Evolutionary conservation across 495 filamentous ascomycete species (phyloP).

Genomic region (Aspergillus ellipticus): DNA sequence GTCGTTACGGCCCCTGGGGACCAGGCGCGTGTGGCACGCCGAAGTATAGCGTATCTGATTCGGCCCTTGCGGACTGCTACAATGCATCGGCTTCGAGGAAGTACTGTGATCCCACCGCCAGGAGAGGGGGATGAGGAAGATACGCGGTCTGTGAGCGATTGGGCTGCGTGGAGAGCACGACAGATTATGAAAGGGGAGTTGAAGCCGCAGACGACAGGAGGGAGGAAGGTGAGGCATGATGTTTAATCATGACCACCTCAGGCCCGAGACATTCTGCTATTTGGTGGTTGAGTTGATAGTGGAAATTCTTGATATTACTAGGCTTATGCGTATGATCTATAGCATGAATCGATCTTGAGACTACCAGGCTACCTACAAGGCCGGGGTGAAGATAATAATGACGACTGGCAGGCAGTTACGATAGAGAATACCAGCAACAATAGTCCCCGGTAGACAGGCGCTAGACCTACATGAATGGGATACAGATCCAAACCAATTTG

Average conservation of each 20-base stretch:
- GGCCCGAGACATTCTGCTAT: too few relatives aligned
- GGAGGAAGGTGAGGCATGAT: neutral
- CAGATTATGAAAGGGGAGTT: neutral
- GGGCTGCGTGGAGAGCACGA: neutral
- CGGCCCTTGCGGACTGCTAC: constrained; percentile 17
- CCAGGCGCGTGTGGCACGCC: constrained; percentile 23
- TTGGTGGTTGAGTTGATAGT: too few relatives aligned
- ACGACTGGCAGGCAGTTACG: too few relatives aligned
- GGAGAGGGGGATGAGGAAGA: neutral
- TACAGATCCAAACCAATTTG: too few relatives aligned
- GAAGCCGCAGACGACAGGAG: neutral
- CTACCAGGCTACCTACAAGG: too few relatives aligned
- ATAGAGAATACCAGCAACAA: too few relatives aligned
- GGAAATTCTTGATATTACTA: too few relatives aligned
- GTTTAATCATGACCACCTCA: neutral
- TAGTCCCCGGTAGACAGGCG: too few relatives aligned
- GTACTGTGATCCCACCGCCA: constrained; percentile 3
- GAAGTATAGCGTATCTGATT: constrained; percentile 33
- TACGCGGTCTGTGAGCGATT: neutral
- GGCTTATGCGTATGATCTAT: too few relatives aligned
- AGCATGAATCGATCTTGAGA: too few relatives aligned
- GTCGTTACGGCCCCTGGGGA: constrained; percentile 33
- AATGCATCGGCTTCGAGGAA: constrained; percentile 15
- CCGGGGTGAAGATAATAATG: too few relatives aligned
- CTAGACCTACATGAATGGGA: too few relatives aligned